Percentiles rank a stretch among this genome's conserved stretches.
Evolutionary conservation across 1,139 yeast species (phyloP).

Genomic region (Petasospora fabianii): DNA sequence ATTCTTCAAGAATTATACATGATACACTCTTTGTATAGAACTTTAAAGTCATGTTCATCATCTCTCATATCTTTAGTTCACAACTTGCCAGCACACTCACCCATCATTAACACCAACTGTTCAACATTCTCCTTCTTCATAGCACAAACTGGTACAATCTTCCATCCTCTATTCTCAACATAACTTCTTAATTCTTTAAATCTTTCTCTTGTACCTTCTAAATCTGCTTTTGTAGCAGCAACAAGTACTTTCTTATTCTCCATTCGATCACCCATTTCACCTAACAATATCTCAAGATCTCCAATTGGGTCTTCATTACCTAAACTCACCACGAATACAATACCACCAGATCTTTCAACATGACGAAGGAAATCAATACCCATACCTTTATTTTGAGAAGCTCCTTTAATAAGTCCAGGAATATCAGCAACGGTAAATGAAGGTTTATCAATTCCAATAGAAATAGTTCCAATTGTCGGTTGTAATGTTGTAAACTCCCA

Average conservation of each 20-base stretch:
- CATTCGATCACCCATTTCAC: slow-evolving; percentile 71
- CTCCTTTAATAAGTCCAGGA: slow-evolving; percentile 52
- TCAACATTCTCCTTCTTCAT: slow-evolving; percentile 67
- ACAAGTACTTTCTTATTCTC: slow-evolving; percentile 60
- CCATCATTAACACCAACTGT: slow-evolving; percentile 66
- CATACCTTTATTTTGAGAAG: slow-evolving; percentile 71
- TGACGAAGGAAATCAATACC: slow-evolving; percentile 91
- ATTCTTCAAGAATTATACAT: slow-evolving; percentile 43
- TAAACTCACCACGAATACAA: slow-evolving; percentile 81
- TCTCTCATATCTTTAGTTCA: too few species aligned
- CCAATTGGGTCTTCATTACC: slow-evolving; percentile 58
- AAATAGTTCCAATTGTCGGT: slow-evolving; percentile 88
- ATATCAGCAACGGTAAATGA: slow-evolving; percentile 95
- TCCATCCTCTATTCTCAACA: slow-evolving; percentile 51
- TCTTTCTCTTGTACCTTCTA: slow-evolving; percentile 46
- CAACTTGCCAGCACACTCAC: slow-evolving; percentile 47
- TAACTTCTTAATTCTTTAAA: slow-evolving; percentile 42
- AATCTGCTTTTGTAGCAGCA: slow-evolving; percentile 90
- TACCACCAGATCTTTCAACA: slow-evolving; percentile 84
- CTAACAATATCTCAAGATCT: slow-evolving; percentile 58
- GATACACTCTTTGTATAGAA: too few species aligned
- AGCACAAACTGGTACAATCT: slow-evolving; percentile 83
- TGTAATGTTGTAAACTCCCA: slow-evolving; percentile 96
- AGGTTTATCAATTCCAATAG: slow-evolving; percentile 58
- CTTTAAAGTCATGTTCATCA: too few species aligned